Percentiles rank a stretch among this genome's conserved stretches.
Conservation (phyloP, 73 alveolate species). For the Blepharisma stoltei region DNA sequence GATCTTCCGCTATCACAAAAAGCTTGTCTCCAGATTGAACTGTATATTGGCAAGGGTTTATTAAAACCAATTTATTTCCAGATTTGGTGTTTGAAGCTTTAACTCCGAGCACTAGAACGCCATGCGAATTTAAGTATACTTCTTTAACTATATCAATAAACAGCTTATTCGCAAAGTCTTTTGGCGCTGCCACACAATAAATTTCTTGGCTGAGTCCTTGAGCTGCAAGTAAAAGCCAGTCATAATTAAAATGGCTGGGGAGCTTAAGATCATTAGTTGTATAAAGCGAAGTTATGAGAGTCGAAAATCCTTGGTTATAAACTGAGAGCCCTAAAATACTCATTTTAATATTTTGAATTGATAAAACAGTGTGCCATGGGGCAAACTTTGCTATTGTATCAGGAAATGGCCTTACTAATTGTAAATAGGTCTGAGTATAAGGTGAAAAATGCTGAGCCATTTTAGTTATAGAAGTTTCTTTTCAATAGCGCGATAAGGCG, state of each 20-base stretch:
- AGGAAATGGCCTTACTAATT: constrained; percentile 56
- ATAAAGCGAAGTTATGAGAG: background rate
- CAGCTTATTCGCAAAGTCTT: constrained; percentile 15
- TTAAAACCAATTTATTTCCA: too few relatives aligned
- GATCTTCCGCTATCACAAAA: too few relatives aligned
- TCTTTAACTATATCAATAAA: too few relatives aligned
- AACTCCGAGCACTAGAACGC: too few relatives aligned
- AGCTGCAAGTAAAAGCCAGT: background rate
- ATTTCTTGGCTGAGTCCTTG: background rate
- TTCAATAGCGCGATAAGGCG: too few relatives aligned
- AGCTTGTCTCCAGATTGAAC: too few relatives aligned
- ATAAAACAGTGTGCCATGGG: constrained; percentile 32
- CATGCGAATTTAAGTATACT: too few relatives aligned
- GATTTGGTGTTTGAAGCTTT: too few relatives aligned
- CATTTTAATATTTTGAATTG: constrained; percentile 35
- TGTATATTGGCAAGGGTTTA: too few relatives aligned
- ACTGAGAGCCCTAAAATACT: background rate
- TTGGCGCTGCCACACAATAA: background rate
- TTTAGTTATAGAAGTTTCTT: too few relatives aligned
- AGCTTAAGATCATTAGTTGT: background rate
- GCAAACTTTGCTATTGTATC: constrained; percentile 58
- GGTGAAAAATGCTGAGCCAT: too few relatives aligned
- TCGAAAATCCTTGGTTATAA: background rate
- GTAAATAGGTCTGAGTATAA: constrained; percentile 66
- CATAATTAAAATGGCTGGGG: background rate